A percentile compares a stretch with the other conserved stretches of the same genome.
Evolutionary conservation across 495 filamentous ascomycete species (phyloP).

Genomic region (Penicillium egyptiacum): DNA sequence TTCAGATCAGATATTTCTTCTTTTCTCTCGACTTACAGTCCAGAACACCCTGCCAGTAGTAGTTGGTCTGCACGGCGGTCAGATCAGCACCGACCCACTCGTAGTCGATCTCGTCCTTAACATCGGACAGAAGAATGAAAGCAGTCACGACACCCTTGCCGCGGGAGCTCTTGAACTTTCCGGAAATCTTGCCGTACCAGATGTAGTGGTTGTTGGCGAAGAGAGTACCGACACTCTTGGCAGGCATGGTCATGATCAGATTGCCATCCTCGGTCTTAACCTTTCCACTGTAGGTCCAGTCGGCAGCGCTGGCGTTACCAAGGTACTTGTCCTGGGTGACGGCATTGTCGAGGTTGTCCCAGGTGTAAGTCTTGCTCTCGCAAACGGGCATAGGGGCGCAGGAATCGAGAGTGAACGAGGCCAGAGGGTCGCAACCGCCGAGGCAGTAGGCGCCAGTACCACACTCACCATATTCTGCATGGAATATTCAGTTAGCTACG

Average conservation of each 20-base stretch:
- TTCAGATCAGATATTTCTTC: not conserved
- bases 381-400: constrained; percentile 87
- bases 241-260: constrained; percentile 84
- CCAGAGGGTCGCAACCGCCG: constrained; percentile 87
- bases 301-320: constrained; percentile 70
- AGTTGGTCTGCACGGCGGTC: constrained; percentile 82
- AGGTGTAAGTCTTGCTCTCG: constrained; percentile 66
- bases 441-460: constrained; percentile 93
- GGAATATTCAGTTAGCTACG: constrained; percentile 48
- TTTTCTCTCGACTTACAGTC: constrained; percentile 64
- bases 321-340: constrained; percentile 44
- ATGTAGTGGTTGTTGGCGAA: constrained; percentile 85
- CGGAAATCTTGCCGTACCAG: constrained; percentile 95
- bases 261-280: constrained; percentile 59
- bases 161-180: constrained; percentile 79
- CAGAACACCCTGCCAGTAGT: constrained; percentile 92
- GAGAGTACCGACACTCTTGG: constrained; percentile 79
- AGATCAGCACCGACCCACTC: constrained; percentile 88
- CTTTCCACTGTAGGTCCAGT: constrained; percentile 86
- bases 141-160: constrained; percentile 89
- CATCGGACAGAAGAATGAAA: constrained; percentile 91
- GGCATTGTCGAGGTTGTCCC: constrained; percentile 57
- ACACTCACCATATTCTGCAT: constrained; percentile 96
- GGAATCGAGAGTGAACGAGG: constrained; percentile 76
- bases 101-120: constrained; percentile 98